Base-by-base conservation (phyloP, 2,329 filamentous ascomycete species). In the Neonectria sp. region DNA sequence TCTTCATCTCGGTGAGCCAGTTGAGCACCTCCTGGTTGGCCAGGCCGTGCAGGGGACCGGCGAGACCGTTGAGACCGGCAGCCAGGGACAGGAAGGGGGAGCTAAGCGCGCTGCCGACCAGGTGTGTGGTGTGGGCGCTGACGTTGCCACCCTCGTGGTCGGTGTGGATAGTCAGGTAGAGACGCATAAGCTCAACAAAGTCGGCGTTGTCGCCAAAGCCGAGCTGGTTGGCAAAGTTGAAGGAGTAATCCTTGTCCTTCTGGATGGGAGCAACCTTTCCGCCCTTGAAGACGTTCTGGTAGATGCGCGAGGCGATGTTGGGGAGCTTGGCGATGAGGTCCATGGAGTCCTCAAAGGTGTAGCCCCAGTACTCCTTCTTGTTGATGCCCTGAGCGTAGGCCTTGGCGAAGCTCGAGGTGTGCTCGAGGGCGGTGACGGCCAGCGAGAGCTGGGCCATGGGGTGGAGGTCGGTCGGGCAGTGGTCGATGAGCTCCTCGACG, bases 201-300 rank as follows among this genome's bases (percentile, higher is more conserved):
- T 98, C 95, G 79, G 90, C 88, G 91, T 99, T 98, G 79, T 92
- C 91, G 78, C 93, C 93, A 83, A 96, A 99, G 79, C 96, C 96
- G 78, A 99, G 94, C 91, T 97, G 95, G 91, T 98, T 98, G 86
- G 96, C 95, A 83, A 99, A 93, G 93, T 99, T 99, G 93, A 92
- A 99, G 78, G 92, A 90, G 89, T 98, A 99, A 83, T 99, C 96
- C 93, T 98, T 96, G 88, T 98, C 95, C 90, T 97, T 97, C 89
- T 98, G 92, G 83, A 97, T 90, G 63, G 95, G 83, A 68, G 94
- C 93, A 76, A 99, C 95, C 92, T 98, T 98, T 87, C 96, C 96
- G 81, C 97, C 96, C 92, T 98, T 98, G 94, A 97, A 99, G 83
- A 98, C 92, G 85, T 99, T 99, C 89, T 97, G 96, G 92, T 99